Percentiles rank a stretch among this genome's conserved stretches.
Evolutionary conservation across 31 red algal species (phyloP).

Genomic region (Bonnemaisonia californica): DNA sequence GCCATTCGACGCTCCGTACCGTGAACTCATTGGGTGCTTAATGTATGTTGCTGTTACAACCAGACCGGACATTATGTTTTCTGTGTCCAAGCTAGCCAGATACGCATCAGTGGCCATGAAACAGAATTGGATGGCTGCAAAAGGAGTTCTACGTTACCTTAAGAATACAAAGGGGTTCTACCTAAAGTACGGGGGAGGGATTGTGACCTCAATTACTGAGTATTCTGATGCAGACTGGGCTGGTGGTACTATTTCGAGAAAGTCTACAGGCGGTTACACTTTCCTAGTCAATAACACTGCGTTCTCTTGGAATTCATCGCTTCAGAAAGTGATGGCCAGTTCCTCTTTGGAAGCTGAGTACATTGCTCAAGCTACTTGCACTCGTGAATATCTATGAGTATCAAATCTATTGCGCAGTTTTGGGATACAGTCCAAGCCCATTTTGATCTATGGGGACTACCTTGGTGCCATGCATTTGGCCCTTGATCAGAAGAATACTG

Average conservation of each 20-base stretch:
- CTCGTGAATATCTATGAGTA: conserved; percentile 18
- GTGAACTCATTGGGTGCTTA: conserved; percentile 18
- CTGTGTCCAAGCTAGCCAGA: conserved; percentile 8
- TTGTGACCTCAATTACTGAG: background rate
- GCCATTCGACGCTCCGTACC: background rate
- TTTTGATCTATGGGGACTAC: too few species aligned
- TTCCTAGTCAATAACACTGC: background rate
- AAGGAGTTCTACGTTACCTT: conserved; percentile 28
- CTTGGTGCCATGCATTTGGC: too few species aligned
- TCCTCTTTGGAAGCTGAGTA: conserved; percentile 43
- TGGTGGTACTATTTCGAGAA: background rate
- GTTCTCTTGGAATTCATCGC: conserved; percentile 13
- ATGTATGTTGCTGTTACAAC: conserved; percentile 7
- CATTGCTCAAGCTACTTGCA: conserved; percentile 10
- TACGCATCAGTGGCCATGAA: background rate
- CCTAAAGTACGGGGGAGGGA: background rate
- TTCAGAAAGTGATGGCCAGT: conserved; percentile 17
- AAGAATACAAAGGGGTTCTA: background rate
- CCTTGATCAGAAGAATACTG: too few species aligned
- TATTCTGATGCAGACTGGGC: conserved; percentile 32
- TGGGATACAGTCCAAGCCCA: too few species aligned
- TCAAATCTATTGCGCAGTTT: too few species aligned
- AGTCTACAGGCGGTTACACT: conserved; percentile 6
- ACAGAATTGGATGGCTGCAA: background rate
- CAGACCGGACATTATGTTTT: conserved; percentile 20